Evolutionary conservation across 148 eudicot genomes (phyloP).

Genomic region (Rhododendron henanense): DNA sequence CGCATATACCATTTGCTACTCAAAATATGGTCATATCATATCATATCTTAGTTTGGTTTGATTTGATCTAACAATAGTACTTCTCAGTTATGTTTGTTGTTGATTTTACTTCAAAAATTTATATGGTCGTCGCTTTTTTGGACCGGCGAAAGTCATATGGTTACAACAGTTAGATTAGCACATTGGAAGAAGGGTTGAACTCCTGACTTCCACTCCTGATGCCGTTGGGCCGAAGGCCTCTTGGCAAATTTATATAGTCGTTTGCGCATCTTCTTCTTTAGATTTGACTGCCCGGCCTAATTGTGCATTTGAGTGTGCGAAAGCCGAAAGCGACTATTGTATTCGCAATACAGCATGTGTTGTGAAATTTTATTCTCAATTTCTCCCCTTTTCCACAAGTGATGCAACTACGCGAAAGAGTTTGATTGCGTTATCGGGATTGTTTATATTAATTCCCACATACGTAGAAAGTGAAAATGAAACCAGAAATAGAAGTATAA

Average conservation of each 20-base stretch:
- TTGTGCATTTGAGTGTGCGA: neutral
- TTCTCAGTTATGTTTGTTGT: neutral
- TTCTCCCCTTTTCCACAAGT: neutral
- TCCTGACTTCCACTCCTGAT: no score
- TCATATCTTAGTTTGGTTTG: neutral
- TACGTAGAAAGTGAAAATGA: neutral
- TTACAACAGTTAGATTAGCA: no score
- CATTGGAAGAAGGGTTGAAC: no score
- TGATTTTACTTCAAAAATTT: neutral
- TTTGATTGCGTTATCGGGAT: neutral
- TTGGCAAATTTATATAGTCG: no score
- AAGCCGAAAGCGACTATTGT: neutral
- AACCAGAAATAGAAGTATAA: neutral
- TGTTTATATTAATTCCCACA: neutral
- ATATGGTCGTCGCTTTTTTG: neutral
- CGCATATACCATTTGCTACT: neutral
- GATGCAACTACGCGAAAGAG: neutral
- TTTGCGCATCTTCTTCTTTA: no score
- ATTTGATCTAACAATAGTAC: neutral
- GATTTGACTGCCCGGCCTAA: neutral
- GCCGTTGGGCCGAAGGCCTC: no score
- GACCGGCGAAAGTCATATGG: no score
- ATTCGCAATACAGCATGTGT: neutral
- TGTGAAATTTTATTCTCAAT: neutral
- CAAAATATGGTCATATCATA: neutral